phyloP scores from a whole-genome alignment of 768 basidiomycete species.

The Psilocybe subaeruginosa region DNA sequence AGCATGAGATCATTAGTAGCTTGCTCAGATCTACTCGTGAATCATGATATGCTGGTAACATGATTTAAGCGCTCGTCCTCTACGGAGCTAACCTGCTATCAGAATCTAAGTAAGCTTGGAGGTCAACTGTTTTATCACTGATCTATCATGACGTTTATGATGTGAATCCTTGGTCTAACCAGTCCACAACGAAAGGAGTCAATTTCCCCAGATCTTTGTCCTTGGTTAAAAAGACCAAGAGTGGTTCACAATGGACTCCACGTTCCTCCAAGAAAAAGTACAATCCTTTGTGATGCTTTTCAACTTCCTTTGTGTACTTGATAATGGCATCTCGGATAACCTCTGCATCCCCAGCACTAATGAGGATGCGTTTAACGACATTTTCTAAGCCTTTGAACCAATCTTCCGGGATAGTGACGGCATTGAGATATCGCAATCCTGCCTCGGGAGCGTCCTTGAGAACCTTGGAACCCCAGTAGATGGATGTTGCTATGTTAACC shows the following conservation, averaged over 20 bases:
- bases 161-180: slow-evolving; percentile 9
- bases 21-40: too few relatives aligned
- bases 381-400: slow-evolving; percentile 31
- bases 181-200: slow-evolving; percentile 13
- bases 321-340: slow-evolving; percentile 26
- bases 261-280: slow-evolving; percentile 14
- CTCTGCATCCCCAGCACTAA: slow-evolving; percentile 29
- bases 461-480: slow-evolving; percentile 7
- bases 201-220: slow-evolving; percentile 1
- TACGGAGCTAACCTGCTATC: too few relatives aligned
- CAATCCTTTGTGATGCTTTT: slow-evolving; percentile 10
- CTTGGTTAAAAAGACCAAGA: slow-evolving; percentile 6
- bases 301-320: slow-evolving; percentile 14
- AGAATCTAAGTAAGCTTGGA: too few relatives aligned
- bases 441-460: background rate
- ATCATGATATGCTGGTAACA: too few relatives aligned
- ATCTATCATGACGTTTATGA: too few relatives aligned
- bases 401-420: slow-evolving; percentile 20
- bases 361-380: slow-evolving; percentile 26
- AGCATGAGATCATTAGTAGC: too few relatives aligned
- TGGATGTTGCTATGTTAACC: background rate
- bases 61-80: too few relatives aligned
- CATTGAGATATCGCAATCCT: slow-evolving; percentile 17
- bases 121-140: too few relatives aligned
- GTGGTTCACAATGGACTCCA: slow-evolving; percentile 19